Evolutionary conservation across 2,329 filamentous ascomycete genomes (phyloP), one percentile per base, ranked within the genome.

Genomic region (Zalaria obscura): DNA sequence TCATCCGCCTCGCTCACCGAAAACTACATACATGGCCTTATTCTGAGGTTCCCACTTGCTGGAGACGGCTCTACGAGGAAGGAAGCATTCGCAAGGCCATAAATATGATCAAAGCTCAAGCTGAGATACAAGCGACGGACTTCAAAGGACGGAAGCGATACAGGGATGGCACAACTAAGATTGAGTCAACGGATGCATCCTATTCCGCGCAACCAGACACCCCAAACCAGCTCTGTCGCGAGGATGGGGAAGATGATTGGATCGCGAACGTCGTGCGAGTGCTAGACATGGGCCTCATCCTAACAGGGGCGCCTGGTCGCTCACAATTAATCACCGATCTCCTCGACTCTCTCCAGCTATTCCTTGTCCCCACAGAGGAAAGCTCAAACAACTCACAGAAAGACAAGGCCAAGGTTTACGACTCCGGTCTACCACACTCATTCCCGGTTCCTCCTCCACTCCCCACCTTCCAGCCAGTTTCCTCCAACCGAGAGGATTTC

Each of bases 261-360:
- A 55, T 87, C 3, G 68, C 74, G 29, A 58, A 67, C 2, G 66
- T 82, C 2, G 72, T 93, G 29, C 69, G 70, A 40, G 62, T 70
- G 1, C 68, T 96, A 2, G 88, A 95, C 52, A 76, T 78, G 57
- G 79, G 82, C 0, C 61, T 93, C 36, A 84, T 93, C 36, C 72
- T 87, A 41, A 75, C 83, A 0, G 83, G 82, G 1, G 80, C 73
- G 0, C 74, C 75, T 1, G 67, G 55, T 1, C 66, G 83, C 42
- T 70, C 73, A 5, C 49, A 53, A 4, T 33, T 66, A 1, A 52
- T 67, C 11, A 56, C 63, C 42, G 34, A 70, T 58, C 67, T 79
- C 36, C 68, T 79, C 43, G 54, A 60, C 35, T 67, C 70, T 0
- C 52, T 83, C 25, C 55, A 59, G 3, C 38, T 66, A 3, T 44